phyloP scores from a whole-genome alignment of 805 yeast genomes.

The Candida arabinofermentans region DNA sequence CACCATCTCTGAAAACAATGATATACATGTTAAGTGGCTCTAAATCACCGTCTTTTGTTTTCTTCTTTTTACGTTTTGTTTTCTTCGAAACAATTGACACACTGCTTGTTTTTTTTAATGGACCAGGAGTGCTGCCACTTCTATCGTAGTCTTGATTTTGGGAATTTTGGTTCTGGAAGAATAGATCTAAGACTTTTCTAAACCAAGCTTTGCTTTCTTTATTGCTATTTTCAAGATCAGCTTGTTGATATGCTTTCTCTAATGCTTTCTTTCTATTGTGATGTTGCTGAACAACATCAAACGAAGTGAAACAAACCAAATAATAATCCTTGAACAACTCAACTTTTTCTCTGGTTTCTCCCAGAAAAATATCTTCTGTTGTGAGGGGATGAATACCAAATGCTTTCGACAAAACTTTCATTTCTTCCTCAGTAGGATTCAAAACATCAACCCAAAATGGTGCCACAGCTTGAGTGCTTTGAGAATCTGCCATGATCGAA shows the following conservation, averaged over 20 bases:
- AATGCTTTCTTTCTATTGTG: slow-evolving; percentile 33
- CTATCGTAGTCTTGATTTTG: neutral
- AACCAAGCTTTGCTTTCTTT: slow-evolving; percentile 16
- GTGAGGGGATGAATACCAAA: slow-evolving; percentile 96
- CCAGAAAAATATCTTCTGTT: slow-evolving; percentile 89
- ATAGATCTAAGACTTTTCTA: slow-evolving; percentile 5
- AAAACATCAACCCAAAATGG: slow-evolving; percentile 94
- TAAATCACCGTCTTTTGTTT: slow-evolving; percentile 48
- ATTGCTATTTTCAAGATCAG: slow-evolving; percentile 17
- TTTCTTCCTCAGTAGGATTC: slow-evolving; percentile 94
- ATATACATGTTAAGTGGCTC: slow-evolving; percentile 91
- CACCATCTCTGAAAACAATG: slow-evolving; percentile 87
- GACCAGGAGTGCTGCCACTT: neutral
- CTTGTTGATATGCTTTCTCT: slow-evolving; percentile 16
- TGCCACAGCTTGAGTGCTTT: slow-evolving; percentile 23
- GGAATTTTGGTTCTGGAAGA: slow-evolving; percentile 2
- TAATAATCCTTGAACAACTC: slow-evolving; percentile 87
- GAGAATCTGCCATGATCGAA: slow-evolving; percentile 12
- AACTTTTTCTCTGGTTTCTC: slow-evolving; percentile 93
- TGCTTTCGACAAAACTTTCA: slow-evolving; percentile 85
- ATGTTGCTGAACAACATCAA: slow-evolving; percentile 75
- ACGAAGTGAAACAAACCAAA: slow-evolving; percentile 83
- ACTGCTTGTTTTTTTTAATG: neutral
- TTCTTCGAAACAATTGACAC: slow-evolving; percentile 20
- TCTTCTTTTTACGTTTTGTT: slow-evolving; percentile 10